Conservation (phyloP, 192 early-diverging fungal species). For the Mortierella alpina region DNA sequence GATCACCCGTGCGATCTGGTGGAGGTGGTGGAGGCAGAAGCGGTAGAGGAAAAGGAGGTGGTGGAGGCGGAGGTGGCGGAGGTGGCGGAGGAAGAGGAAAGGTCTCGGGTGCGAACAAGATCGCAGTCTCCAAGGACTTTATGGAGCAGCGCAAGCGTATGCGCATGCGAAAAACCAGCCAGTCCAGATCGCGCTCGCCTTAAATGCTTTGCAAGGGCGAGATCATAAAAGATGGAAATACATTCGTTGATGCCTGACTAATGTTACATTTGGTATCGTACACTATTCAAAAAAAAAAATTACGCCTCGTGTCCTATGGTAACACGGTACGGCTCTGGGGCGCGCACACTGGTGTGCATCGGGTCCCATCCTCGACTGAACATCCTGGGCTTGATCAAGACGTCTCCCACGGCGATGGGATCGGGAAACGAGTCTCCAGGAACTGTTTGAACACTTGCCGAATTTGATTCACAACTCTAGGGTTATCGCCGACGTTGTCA, state of each 20-base stretch:
- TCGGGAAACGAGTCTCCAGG: conserved; percentile 27
- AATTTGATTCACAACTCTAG: neutral
- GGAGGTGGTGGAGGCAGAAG: conserved; percentile 17
- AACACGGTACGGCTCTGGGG: neutral
- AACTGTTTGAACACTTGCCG: conserved; percentile 19
- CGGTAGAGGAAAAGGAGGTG: conserved; percentile 2
- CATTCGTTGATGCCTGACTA: too few species aligned
- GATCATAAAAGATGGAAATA: neutral
- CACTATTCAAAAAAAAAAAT: neutral
- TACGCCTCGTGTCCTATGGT: neutral
- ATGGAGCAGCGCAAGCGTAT: conserved; percentile 38
- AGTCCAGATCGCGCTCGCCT: conserved; percentile 15
- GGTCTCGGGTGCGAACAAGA: conserved; percentile 29
- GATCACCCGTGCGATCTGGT: conserved; percentile 18
- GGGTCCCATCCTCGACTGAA: neutral
- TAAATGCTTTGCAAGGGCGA: neutral
- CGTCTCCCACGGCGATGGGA: conserved; percentile 44
- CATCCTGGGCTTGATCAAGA: neutral
- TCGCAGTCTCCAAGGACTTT: conserved; percentile 37
- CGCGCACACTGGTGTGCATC: neutral
- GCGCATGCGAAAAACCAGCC: conserved; percentile 20
- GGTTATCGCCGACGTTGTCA: conserved; percentile 21
- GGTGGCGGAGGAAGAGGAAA: conserved; percentile 15
- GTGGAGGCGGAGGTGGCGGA: conserved; percentile 9
- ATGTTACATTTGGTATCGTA: conserved; percentile 1